phyloP scores from a whole-genome alignment of 148 eudicot genomes.

The Rhododendron henanense region DNA sequence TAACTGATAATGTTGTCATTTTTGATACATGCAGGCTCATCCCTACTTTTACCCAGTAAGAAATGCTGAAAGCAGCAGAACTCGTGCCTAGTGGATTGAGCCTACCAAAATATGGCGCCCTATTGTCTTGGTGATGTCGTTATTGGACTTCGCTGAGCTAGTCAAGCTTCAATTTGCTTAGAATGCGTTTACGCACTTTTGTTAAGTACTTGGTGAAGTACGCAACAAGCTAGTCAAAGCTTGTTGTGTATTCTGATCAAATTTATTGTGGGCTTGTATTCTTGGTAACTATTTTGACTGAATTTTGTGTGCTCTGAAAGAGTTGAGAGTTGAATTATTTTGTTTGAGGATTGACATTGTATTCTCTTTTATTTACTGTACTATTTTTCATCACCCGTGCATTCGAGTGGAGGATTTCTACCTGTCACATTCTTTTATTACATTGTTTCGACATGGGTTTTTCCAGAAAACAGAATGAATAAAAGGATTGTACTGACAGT shows the following conservation, averaged over 20 bases:
- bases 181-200: conserved; percentile 1
- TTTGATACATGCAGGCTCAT: conserved; percentile 66
- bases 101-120: background rate
- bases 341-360: background rate
- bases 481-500: background rate
- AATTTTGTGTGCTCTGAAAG: conserved; percentile 2
- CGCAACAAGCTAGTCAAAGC: background rate
- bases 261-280: background rate
- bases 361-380: background rate
- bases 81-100: conserved; percentile 42
- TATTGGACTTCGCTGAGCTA: background rate
- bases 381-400: background rate
- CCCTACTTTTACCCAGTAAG: conserved; percentile 86
- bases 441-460: background rate
- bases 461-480: background rate
- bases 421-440: background rate
- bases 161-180: background rate
- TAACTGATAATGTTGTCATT: background rate
- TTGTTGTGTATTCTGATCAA: background rate
- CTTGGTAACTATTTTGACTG: background rate
- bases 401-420: background rate
- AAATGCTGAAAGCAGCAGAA: conserved; percentile 86
- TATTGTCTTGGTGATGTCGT: background rate
- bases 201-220: background rate
- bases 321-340: conserved; percentile 3